These are phyloP conservation scores for Cicer bijugum DNA, from an alignment of 306 rosid genomes.

Conservation along the genomic window DNA sequence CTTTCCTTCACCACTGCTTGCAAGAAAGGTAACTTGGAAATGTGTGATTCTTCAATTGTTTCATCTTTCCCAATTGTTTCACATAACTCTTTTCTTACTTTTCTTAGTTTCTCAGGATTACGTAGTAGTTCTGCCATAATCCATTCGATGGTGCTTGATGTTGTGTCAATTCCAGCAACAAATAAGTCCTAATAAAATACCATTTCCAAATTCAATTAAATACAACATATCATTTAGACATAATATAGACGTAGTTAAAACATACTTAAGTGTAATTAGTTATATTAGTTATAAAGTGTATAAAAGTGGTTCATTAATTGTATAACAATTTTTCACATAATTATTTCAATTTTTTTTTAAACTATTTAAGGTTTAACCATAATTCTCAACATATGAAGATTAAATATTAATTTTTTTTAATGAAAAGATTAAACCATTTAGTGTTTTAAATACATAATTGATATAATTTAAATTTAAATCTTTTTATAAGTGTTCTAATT, in stretches of 20 bases:
- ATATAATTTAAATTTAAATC: no score
- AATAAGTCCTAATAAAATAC: slow-evolving; percentile 21
- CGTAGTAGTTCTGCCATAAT: slow-evolving; percentile 19
- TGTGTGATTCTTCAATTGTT: slow-evolving; percentile 39
- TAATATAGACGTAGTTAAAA: no score
- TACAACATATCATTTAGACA: neutral
- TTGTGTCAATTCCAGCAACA: slow-evolving; percentile 39
- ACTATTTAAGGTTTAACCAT: no score
- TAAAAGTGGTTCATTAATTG: no score
- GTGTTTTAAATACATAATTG: no score
- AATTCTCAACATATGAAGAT: neutral
- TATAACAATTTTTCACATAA: no score
- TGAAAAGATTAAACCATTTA: no score
- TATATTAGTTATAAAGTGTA: no score
- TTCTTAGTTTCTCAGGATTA: slow-evolving; percentile 24
- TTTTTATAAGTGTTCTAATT: no score
- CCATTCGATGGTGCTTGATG: slow-evolving; percentile 29
- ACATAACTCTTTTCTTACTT: slow-evolving; percentile 30
- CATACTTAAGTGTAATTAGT: no score
- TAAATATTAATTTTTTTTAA: no score
- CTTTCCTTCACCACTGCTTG: slow-evolving; percentile 50
- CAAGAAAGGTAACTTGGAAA: slow-evolving; percentile 39
- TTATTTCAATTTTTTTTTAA: no score
- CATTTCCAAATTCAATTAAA: neutral
- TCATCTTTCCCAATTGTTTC: neutral